Evolutionary conservation across 495 filamentous ascomycete species (phyloP).

Genomic region (Tuber melanosporum): DNA sequence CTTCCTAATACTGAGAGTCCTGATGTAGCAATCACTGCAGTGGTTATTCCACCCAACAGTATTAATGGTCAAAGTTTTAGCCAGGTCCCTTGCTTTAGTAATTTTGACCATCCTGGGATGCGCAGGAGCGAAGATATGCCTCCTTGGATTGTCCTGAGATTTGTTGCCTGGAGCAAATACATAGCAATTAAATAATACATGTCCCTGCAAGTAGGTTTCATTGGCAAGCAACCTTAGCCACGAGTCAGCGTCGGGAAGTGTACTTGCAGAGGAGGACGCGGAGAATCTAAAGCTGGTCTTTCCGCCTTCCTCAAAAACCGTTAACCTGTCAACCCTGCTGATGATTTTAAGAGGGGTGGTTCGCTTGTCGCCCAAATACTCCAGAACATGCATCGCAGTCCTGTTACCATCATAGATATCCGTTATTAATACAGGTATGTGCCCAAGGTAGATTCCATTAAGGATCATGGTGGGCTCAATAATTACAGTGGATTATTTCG

Average conservation of each 20-base stretch:
- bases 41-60: conserved; percentile 63
- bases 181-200: conserved; percentile 91
- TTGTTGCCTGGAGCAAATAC: conserved; percentile 91
- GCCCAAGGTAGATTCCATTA: conserved; percentile 75
- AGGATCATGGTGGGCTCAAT: conserved; percentile 93
- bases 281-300: conserved; percentile 77
- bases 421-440: conserved; percentile 66
- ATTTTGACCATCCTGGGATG: conserved; percentile 85
- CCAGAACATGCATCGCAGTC: conserved; percentile 68
- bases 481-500: conserved; percentile 75
- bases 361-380: conserved; percentile 87
- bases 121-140: conserved; percentile 76
- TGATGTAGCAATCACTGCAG: conserved; percentile 60
- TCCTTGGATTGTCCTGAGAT: conserved; percentile 92
- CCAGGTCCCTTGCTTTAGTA: conserved; percentile 62
- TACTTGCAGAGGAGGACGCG: conserved; percentile 55
- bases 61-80: conserved; percentile 61
- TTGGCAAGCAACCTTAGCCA: conserved; percentile 91
- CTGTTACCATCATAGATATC: conserved; percentile 77
- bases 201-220: conserved; percentile 76
- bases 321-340: conserved; percentile 66
- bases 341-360: conserved; percentile 75
- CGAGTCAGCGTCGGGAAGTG: conserved; percentile 65
- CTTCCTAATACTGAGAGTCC: conserved; percentile 76
- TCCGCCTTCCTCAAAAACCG: conserved; percentile 61